Conservation (phyloP, 1,139 yeast species). For the Yamadazyma oceani region DNA sequence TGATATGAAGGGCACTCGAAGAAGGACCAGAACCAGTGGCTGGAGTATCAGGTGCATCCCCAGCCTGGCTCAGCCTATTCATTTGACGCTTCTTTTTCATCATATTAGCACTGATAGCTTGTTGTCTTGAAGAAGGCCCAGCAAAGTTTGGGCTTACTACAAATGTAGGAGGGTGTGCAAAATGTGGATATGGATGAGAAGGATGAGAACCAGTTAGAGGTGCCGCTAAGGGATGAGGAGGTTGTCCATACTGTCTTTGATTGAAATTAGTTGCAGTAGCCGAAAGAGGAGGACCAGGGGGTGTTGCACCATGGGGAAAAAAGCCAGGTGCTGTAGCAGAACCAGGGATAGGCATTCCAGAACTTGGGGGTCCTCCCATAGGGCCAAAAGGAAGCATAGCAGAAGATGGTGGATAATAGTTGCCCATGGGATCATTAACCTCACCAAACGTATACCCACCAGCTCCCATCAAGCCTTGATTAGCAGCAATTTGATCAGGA, state of each 20-base stretch:
- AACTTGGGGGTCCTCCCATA: neutral
- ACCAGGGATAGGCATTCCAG: neutral
- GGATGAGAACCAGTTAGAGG: slow-evolving; percentile 4
- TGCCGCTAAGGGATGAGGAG: slow-evolving; percentile 4
- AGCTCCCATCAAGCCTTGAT: slow-evolving; percentile 13
- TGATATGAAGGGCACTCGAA: slow-evolving; percentile 1
- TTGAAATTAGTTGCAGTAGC: slow-evolving; percentile 1
- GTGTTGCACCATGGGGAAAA: slow-evolving; percentile 4
- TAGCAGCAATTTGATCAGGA: slow-evolving; percentile 7
- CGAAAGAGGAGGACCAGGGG: slow-evolving; percentile 8
- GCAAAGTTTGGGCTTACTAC: slow-evolving; percentile 3
- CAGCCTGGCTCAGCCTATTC: slow-evolving; percentile 8
- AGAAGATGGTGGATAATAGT: slow-evolving; percentile 6
- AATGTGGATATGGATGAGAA: slow-evolving; percentile 4
- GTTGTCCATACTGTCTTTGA: slow-evolving; percentile 1
- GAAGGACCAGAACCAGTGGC: neutral
- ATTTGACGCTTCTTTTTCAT: slow-evolving; percentile 17
- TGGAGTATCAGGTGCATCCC: slow-evolving; percentile 3
- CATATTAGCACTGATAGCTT: slow-evolving; percentile 16
- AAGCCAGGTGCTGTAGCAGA: slow-evolving; percentile 4
- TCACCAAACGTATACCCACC: slow-evolving; percentile 6
- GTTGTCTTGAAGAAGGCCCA: slow-evolving; percentile 13
- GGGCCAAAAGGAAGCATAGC: slow-evolving; percentile 2
- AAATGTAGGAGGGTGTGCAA: slow-evolving; percentile 8
- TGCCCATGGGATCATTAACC: slow-evolving; percentile 2